Evolutionary conservation across 1,284 basidiomycete genomes (phyloP), one percentile per base, ranked within the genome.

Genomic region (Schizophyllum commune): DNA sequence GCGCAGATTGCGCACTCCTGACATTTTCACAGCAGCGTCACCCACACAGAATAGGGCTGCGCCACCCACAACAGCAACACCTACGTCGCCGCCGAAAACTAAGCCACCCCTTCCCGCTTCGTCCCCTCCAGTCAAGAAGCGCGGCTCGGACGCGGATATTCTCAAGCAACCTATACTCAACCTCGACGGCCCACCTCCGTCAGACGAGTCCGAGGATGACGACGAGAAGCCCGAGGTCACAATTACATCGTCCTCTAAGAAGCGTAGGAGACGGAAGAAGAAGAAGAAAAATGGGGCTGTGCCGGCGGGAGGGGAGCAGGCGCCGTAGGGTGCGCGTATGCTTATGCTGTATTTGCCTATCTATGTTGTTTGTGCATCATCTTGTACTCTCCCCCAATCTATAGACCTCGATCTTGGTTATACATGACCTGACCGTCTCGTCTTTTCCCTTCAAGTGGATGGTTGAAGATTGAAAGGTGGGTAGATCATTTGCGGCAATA

Each of bases 241-340:
- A 22, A 51, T 67, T 60, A 62, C 60, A 13, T 65, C 66, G 33
- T 70, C 70, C 59, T 68, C 76, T 52, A 77, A 71, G 65, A 81
- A 75, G 70, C 85, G 76, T 67, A 74, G 80, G 56, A 83, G 79
- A 66, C 81, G 79, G 65, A 85, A 82, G 74, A 87, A 80, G 68
- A 77, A 78, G 66, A 59, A 67, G 63, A 73, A 62, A 39, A 60
- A 47, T 3, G 39, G 9, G 39, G 39, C 39, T 11, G 39, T 8
- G 39, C 2, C 39, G 39, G 39, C 39, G 17, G 17, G 13, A 47
- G 17, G 13, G 13, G 39, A 47, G 13, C 39, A 47, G 17, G 17
- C 39, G 9, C 9, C 39, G 39, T 47, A 17, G 17, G 39, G 13
- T 47, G 39, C 17, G 17, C 17, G 17, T 47, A 47, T 47, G 39